Evolutionary conservation across 1,284 basidiomycete genomes (phyloP), one percentile per base, ranked within the genome.

Genomic region (Coriolopsis trogii): DNA sequence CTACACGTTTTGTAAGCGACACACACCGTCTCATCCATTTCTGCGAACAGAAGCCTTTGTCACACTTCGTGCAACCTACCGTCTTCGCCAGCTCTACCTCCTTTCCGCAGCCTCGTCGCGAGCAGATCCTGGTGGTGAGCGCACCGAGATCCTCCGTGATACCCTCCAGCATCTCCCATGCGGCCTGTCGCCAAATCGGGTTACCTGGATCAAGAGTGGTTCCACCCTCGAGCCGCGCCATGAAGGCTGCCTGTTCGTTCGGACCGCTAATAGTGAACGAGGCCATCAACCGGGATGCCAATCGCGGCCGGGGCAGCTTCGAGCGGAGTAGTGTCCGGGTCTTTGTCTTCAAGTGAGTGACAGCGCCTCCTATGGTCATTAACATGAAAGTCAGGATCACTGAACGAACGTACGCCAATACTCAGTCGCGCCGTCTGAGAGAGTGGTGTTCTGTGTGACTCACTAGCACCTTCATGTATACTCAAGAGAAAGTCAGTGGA

Each of bases 111-210:
- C 42, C 42, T 15, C 30, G 30, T 16, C 43, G 37, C 12, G 49
- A 33, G 20, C 49, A 51, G 37, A 38, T n/a, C 20, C 20, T 12
- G 37, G 9, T 33, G 38, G 8, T 15, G 12, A 40, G 23, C 21
- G 21, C 15, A 21, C 31, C 31, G 16, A 33, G 15, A 12, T 23
- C 15, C 29, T 23, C 30, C 3, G 34, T 38, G 6, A 47, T 21
- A 13, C 29, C 18, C 16, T 40, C 45, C 3, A 53, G 29, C 30
- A 42, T 43, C 41, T 47, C 40, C 41, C 40, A 37, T 2, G 51
- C 45, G 23, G 29, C 45, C 20, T 48, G 45, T 23, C 46, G 28
- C 51, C 45, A 53, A 15, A 51, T 44, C 5, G 37, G 37, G 23
- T 40, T 46, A 8, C 38, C 7, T n/a, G 23, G 29, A 30, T 28